Evolutionary conservation across 1,139 yeast genomes (phyloP).

Genomic region (Candida buenavistaensis): DNA sequence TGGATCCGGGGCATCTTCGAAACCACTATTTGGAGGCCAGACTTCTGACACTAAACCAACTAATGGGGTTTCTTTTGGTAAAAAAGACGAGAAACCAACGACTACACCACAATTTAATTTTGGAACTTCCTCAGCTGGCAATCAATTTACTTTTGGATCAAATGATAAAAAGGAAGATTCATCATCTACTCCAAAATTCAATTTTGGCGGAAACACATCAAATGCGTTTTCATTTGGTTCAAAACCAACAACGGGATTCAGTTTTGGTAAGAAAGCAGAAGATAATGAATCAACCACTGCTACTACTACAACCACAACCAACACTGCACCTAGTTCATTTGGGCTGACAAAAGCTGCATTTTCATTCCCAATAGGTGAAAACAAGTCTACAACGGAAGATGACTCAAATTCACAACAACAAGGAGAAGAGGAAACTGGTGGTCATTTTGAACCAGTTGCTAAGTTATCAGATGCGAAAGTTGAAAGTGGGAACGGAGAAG

Average conservation of each 20-base stretch:
- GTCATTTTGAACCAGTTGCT: conserved; percentile 49
- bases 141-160: too few species aligned
- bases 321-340: conserved; percentile 1
- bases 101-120: conserved; percentile 20
- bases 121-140: too few species aligned
- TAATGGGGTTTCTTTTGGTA: conserved; percentile 25
- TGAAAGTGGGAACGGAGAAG: conserved; percentile 76
- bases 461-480: conserved; percentile 44
- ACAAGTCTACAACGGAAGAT: too few species aligned
- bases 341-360: conserved; percentile 1
- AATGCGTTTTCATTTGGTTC: conserved; percentile 17
- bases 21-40: neutral
- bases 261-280: neutral
- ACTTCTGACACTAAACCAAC: conserved; percentile 1
- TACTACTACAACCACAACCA: too few species aligned
- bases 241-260: neutral
- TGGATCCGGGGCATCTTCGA: conserved; percentile 1
- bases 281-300: conserved; percentile 1
- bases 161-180: neutral
- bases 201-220: conserved; percentile 5
- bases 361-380: neutral
- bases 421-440: conserved; percentile 42
- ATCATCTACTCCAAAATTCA: conserved; percentile 4
- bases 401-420: too few species aligned
- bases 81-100: conserved; percentile 11